A percentile compares a stretch with the other conserved stretches of the same genome.
Conservation (phyloP, 345 rosid species). For the Triadica sebifera region DNA sequence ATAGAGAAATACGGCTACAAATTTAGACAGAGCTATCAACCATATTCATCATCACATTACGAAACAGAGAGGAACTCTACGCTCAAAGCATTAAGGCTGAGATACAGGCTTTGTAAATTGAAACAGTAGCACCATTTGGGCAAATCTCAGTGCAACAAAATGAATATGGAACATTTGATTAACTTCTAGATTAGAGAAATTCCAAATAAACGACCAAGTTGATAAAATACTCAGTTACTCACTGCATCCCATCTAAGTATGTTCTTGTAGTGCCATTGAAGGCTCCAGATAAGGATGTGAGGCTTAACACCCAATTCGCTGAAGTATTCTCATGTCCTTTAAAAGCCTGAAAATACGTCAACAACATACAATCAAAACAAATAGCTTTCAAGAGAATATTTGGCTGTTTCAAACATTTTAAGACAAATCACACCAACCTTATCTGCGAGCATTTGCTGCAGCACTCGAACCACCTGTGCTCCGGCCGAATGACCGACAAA, state of each 20-base stretch:
- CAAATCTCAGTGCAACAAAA: too few relatives aligned
- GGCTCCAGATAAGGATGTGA: constrained; percentile 91
- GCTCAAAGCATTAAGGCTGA: background rate
- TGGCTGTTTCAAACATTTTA: background rate
- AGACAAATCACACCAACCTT: constrained; percentile 49
- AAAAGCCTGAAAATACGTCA: constrained; percentile 53
- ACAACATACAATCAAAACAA: constrained; percentile 12
- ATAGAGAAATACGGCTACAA: constrained; percentile 6
- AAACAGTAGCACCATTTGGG: background rate
- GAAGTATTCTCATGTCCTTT: constrained; percentile 71
- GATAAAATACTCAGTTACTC: constrained; percentile 29
- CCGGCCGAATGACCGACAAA: constrained; percentile 99
- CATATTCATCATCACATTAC: background rate
- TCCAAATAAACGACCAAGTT: background rate
- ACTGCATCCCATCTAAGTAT: constrained; percentile 92
- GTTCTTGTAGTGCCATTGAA: constrained; percentile 86
- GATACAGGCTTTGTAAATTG: background rate
- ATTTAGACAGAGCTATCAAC: background rate
- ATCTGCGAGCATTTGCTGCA: constrained; percentile 98
- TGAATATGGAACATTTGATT: background rate
- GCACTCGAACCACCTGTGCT: constrained; percentile 92
- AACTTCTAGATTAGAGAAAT: too few relatives aligned
- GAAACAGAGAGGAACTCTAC: background rate
- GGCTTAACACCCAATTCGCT: constrained; percentile 90
- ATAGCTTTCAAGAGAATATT: background rate